Conservation (phyloP, 108 stramenopile species). For the Skeletonema costatum region DNA sequence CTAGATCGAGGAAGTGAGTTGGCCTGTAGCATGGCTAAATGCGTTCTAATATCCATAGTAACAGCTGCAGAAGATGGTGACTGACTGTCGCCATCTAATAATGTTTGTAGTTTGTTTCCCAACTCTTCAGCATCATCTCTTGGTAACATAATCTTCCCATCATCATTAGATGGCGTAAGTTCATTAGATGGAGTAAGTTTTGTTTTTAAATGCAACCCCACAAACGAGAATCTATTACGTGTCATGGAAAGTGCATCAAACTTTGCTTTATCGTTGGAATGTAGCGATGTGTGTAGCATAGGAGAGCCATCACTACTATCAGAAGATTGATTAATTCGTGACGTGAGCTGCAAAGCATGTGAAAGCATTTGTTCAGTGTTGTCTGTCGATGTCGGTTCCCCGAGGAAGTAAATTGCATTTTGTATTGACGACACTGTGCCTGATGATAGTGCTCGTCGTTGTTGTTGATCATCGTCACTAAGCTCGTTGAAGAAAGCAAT, state of each 20-base stretch:
- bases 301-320: background rate
- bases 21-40: conserved; percentile 43
- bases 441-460: background rate
- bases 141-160: conserved; percentile 8
- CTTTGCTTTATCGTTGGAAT: background rate
- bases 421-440: conserved; percentile 32
- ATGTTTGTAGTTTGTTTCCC: conserved; percentile 23
- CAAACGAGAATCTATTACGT: conserved; percentile 9
- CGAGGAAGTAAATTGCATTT: conserved; percentile 14
- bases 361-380: conserved; percentile 20
- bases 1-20: conserved; percentile 29
- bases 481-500: conserved; percentile 20
- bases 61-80: conserved; percentile 12
- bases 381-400: conserved; percentile 3
- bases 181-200: background rate
- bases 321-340: conserved; percentile 2
- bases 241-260: conserved; percentile 11
- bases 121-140: conserved; percentile 26
- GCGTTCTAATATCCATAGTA: conserved; percentile 27
- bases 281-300: conserved; percentile 20
- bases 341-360: conserved; percentile 13
- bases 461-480: background rate
- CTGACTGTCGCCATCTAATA: conserved; percentile 15
- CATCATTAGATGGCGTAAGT: background rate
- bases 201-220: conserved; percentile 25